Conservation (phyloP, 1,284 basidiomycete species). For the Rhodotorula sp. region DNA sequence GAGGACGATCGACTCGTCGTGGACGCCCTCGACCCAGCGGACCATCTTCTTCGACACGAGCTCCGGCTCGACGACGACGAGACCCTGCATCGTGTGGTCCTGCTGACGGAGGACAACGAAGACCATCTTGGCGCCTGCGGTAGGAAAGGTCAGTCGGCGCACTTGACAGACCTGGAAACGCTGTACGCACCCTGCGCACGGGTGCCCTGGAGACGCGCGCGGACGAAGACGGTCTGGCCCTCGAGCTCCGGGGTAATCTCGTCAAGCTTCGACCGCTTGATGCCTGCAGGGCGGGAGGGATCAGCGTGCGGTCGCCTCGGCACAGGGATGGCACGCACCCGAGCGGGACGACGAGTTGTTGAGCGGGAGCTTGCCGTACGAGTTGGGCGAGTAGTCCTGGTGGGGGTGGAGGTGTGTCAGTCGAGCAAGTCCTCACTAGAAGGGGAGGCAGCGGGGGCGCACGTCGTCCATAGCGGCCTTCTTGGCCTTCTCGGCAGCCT, state of each 20-base stretch:
- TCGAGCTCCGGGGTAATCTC: conserved; percentile 67
- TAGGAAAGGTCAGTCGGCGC: background rate
- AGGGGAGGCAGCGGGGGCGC: conserved; percentile 45
- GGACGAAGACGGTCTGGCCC: conserved; percentile 78
- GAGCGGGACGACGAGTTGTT: conserved; percentile 80
- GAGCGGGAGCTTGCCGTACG: conserved; percentile 87
- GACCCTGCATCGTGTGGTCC: conserved; percentile 83
- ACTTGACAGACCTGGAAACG: too few relatives aligned
- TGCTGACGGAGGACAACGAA: conserved; percentile 92
- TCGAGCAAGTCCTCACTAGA: background rate
- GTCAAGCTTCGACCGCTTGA: conserved; percentile 62
- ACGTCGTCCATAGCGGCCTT: conserved; percentile 73
- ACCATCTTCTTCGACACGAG: conserved; percentile 97
- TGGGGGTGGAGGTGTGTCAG: background rate
- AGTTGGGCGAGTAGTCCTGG: conserved; percentile 79
- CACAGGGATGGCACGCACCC: conserved; percentile 47
- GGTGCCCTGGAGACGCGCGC: conserved; percentile 88
- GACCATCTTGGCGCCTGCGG: conserved; percentile 78
- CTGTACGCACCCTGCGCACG: conserved; percentile 72
- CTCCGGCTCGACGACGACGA: conserved; percentile 73
- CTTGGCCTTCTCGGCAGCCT: conserved; percentile 72
- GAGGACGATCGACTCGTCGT: conserved; percentile 87
- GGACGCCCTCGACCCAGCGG: conserved; percentile 80
- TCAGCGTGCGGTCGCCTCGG: background rate
- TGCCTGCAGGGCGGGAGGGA: conserved; percentile 9